Evolutionary conservation across 2,329 filamentous ascomycete species (phyloP).

Genomic region (Penicillium crustosum): DNA sequence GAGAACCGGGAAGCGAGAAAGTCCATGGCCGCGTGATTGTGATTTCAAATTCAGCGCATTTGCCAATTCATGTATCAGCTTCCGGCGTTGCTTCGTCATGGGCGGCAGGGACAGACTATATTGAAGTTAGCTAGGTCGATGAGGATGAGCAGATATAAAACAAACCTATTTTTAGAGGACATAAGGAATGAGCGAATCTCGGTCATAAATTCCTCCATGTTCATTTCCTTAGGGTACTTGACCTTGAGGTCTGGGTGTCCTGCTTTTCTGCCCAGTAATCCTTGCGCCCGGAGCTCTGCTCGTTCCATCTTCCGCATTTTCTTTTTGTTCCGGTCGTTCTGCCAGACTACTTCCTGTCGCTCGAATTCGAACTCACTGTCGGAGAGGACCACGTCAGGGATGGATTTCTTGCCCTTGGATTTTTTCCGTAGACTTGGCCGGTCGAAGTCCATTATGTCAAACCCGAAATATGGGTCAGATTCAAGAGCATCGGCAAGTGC

Average conservation of each 20-base stretch:
- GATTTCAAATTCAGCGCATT: conserved; percentile 75
- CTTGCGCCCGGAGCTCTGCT: conserved; percentile 66
- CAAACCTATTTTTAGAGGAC: conserved; percentile 62
- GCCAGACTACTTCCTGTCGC: conserved; percentile 60
- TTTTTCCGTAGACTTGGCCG: conserved; percentile 66
- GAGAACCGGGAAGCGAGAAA: conserved; percentile 72
- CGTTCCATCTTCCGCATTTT: conserved; percentile 67
- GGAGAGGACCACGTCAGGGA: conserved; percentile 56
- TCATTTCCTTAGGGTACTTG: conserved; percentile 74
- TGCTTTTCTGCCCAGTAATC: conserved; percentile 60
- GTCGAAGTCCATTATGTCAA: conserved; percentile 84
- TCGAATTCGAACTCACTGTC: conserved; percentile 67
- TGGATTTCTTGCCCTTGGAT: conserved; percentile 61
- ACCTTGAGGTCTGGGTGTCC: conserved; percentile 60
- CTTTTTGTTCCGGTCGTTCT: conserved; percentile 70
- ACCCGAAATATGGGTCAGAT: conserved; percentile 63
- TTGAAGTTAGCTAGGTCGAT: conserved; percentile 10
- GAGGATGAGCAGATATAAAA: background rate
- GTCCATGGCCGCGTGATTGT: conserved; percentile 74
- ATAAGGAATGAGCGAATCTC: conserved; percentile 73
- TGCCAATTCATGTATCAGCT: conserved; percentile 76
- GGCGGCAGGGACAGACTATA: conserved; percentile 72
- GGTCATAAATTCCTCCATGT: conserved; percentile 65
- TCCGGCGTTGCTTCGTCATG: conserved; percentile 76
- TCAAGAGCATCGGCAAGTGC: conserved; percentile 60